Conservation (phyloP, 2,329 filamentous ascomycete genomes). For the Bipolaris oryzae region DNA sequence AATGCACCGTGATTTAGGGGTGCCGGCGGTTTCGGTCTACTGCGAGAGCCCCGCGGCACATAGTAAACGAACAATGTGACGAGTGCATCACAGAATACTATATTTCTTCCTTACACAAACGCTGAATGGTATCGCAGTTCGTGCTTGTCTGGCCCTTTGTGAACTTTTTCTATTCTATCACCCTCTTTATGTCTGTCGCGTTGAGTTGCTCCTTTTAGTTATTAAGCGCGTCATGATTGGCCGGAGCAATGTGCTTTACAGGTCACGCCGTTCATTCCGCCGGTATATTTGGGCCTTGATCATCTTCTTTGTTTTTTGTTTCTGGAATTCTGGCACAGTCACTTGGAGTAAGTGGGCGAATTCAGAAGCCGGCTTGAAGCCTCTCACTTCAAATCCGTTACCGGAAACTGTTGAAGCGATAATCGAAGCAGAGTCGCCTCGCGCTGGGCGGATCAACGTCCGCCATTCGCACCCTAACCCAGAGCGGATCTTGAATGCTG, state of each 20-base stretch:
- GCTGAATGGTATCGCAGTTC: neutral
- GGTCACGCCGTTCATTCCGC: neutral
- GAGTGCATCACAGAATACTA: neutral
- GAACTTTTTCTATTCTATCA: neutral
- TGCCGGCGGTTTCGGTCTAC: neutral
- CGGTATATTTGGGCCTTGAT: neutral
- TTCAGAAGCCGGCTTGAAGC: neutral
- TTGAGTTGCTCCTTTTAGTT: neutral
- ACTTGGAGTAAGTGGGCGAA: neutral
- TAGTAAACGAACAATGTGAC: neutral
- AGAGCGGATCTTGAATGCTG: neutral
- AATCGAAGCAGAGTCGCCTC: neutral
- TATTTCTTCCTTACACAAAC: neutral
- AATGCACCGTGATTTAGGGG: neutral
- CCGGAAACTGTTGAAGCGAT: neutral
- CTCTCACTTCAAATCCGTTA: neutral
- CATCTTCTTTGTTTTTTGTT: neutral
- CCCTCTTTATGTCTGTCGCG: neutral
- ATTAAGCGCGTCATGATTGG: neutral
- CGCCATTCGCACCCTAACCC: neutral
- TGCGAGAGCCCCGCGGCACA: neutral
- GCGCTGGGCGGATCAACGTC: neutral
- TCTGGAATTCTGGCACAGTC: neutral
- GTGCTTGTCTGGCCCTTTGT: neutral
- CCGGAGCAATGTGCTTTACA: neutral